Base-by-base conservation (phyloP, 345 rosid genomes). In the Rhodomyrtus tomentosa region DNA sequence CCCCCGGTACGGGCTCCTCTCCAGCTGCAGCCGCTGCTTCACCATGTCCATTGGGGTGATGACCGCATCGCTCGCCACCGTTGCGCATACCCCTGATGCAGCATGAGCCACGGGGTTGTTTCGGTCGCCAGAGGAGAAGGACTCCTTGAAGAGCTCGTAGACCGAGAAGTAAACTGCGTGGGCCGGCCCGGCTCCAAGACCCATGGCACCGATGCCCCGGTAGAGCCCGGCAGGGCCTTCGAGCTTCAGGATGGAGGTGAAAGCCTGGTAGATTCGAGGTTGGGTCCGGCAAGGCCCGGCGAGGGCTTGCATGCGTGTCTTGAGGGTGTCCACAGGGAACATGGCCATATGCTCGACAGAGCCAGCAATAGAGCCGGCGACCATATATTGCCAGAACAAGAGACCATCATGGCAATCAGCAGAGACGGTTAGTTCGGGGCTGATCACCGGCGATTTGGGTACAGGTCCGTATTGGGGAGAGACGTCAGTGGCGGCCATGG, bases 21-120 rank as follows among this genome's bases (percentile, higher is more conserved):
- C 86, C 85, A 98, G 88, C 85, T 98, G 99, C 45, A 98, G 87
- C 84, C 99, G 94, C 90, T 98, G 99, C 90, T 98, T 98, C 83
- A 98, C 99, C 99, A 94, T 92, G 88, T 98, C 99, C 99, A 98
- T 95, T 0, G 99, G 99, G 1, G 99, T 98, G 14, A 96, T 92
- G 38, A 98, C 96, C 11, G 99, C 97, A 73, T 98, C 99, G 83
- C 99, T 98, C 0, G 97, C 90, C 12, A 98, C 93, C 0, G 99
- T 98, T 6, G 99, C 99, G 80, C 91, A 95, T 3, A 96, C 95
- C 8, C 99, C 99, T 0, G 99, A 92, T 6, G 89, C 45, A 0
- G 99, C 99, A 82, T 98, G 99, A 0, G 98, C 99, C 12, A 87
- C 90, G 15, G 98, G 82, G 86, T 93, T 96, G 81, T 94, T 91